Percentiles rank a stretch among this genome's conserved stretches.
Evolutionary conservation across 1,284 basidiomycete species (phyloP).

Genomic region (Ganoderma sinense): DNA sequence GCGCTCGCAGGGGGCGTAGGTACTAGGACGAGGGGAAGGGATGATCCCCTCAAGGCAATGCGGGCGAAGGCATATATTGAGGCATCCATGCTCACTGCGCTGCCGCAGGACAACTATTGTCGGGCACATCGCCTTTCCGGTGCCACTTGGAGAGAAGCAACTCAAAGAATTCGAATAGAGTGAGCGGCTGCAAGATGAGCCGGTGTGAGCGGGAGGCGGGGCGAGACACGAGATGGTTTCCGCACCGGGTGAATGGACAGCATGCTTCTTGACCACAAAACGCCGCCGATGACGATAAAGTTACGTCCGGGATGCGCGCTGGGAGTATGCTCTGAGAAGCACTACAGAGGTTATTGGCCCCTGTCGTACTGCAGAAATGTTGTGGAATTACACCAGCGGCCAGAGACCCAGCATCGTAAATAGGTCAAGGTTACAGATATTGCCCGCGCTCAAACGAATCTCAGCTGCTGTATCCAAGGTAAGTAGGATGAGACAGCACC

Average conservation of each 20-base stretch:
- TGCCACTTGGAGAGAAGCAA: background rate
- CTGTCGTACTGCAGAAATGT: too few species aligned
- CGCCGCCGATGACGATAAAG: background rate
- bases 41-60: background rate
- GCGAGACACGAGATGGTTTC: background rate
- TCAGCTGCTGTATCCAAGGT: too few species aligned
- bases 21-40: background rate
- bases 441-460: background rate
- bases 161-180: background rate
- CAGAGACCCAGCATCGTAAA: background rate
- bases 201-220: background rate
- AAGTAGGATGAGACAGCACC: too few species aligned
- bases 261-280: background rate
- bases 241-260: background rate
- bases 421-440: background rate
- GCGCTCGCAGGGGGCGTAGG: constrained; percentile 1
- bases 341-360: too few species aligned
- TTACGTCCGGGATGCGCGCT: background rate
- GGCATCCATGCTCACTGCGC: background rate
- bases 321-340: background rate
- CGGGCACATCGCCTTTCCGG: background rate
- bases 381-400: too few species aligned
- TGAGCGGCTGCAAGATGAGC: background rate
- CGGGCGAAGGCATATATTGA: background rate
- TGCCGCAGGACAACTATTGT: background rate